These are phyloP conservation scores for Nigrospora sphaerica DNA, from an alignment of 2,329 filamentous ascomycete species.

Conservation along the genomic window DNA sequence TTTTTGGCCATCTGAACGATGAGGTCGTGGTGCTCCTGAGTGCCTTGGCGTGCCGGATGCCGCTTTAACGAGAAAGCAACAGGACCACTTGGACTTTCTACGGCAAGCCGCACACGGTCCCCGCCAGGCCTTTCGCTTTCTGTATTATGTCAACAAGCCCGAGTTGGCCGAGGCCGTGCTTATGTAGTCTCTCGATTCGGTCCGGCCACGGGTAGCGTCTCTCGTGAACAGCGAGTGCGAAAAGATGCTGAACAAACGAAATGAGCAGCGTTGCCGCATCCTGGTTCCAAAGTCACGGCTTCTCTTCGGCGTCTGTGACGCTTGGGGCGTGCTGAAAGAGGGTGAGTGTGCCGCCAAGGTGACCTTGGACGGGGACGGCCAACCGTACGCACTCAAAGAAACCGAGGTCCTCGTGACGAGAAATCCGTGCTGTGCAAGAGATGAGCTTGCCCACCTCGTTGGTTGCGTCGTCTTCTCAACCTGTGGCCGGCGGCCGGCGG, in stretches of 20 bases:
- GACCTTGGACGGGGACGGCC: conserved; percentile 26
- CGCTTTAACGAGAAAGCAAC: conserved; percentile 25
- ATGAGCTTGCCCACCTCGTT: conserved; percentile 28
- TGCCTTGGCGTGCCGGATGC: conserved; percentile 24
- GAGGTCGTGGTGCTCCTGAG: conserved; percentile 31
- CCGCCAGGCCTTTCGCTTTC: conserved; percentile 25
- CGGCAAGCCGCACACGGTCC: conserved; percentile 16
- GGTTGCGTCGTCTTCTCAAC: conserved; percentile 34
- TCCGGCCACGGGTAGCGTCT: conserved; percentile 16
- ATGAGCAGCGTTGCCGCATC: conserved; percentile 28
- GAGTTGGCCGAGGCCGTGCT: conserved; percentile 29
- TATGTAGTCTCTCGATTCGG: conserved; percentile 24
- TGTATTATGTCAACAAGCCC: conserved; percentile 22
- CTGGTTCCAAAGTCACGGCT: conserved; percentile 27
- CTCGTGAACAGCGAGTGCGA: conserved; percentile 24
- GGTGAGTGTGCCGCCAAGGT: conserved; percentile 30
- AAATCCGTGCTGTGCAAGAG: conserved; percentile 30
- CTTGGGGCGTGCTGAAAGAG: conserved; percentile 24
- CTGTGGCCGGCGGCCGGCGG: conserved; percentile 25
- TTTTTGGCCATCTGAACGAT: conserved; percentile 32
- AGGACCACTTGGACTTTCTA: conserved; percentile 26
- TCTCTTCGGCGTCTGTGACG: conserved; percentile 30
- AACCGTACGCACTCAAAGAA: conserved; percentile 22
- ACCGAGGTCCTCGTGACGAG: conserved; percentile 30
- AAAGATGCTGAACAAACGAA: conserved; percentile 24